phyloP scores from a whole-genome alignment of 2,329 filamentous ascomycete genomes.

The Colletotrichum truncatum region DNA sequence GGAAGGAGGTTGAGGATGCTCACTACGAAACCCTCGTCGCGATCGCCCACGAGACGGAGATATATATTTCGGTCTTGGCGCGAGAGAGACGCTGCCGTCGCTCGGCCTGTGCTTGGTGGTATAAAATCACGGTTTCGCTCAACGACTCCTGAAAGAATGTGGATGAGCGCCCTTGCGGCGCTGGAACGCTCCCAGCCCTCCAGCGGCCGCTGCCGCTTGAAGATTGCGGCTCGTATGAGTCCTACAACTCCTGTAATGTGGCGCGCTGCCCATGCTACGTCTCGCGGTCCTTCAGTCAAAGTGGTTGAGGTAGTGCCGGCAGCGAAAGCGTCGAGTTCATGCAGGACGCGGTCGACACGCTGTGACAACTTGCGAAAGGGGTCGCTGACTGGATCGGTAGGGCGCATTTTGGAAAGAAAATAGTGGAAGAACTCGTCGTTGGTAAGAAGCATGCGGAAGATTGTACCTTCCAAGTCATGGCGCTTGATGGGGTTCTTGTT shows the following conservation, averaged over 20 bases:
- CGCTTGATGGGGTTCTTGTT: constrained; percentile 48
- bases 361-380: constrained; percentile 58
- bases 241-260: constrained; percentile 54
- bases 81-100: not conserved
- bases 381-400: constrained; percentile 54
- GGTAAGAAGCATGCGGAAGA: constrained; percentile 62
- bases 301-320: not conserved
- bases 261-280: constrained; percentile 59
- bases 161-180: constrained; percentile 57
- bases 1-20: constrained; percentile 51
- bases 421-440: constrained; percentile 65
- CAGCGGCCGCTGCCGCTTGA: constrained; percentile 47
- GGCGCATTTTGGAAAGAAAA: constrained; percentile 55
- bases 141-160: constrained; percentile 56
- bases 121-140: constrained; percentile 49
- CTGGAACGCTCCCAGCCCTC: constrained; percentile 48
- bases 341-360: constrained; percentile 57
- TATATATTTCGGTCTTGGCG: constrained; percentile 56
- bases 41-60: constrained; percentile 55
- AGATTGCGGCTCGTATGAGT: constrained; percentile 53
- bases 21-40: constrained; percentile 54
- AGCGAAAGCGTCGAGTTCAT: constrained; percentile 49
- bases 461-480: constrained; percentile 58
- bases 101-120: constrained; percentile 30
- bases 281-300: constrained; percentile 41